Evolutionary conservation across 2,329 filamentous ascomycete species (phyloP).

Genomic region (Xylaria sp.): DNA sequence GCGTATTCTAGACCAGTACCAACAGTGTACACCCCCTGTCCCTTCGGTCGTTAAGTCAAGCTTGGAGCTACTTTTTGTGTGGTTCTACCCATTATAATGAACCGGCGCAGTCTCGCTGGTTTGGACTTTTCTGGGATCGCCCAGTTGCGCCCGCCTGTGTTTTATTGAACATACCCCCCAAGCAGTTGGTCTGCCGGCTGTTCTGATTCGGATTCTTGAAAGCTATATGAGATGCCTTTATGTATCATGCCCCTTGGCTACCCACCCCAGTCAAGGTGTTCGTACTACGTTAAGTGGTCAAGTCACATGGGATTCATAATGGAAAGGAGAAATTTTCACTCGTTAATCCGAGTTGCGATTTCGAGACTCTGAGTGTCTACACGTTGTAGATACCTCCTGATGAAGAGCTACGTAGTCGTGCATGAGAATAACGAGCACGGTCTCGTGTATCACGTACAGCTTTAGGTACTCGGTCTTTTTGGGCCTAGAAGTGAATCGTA

Average conservation of each 20-base stretch:
- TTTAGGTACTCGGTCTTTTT: background rate
- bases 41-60: slow-evolving; percentile 8
- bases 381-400: background rate
- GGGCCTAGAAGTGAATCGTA: background rate
- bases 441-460: background rate
- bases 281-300: slow-evolving; percentile 11
- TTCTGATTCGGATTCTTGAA: slow-evolving; percentile 20
- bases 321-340: slow-evolving; percentile 25
- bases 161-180: slow-evolving; percentile 31
- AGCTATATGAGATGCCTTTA: slow-evolving; percentile 23
- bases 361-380: background rate
- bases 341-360: slow-evolving; percentile 14
- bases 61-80: slow-evolving; percentile 2
- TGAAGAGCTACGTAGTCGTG: background rate
- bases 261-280: slow-evolving; percentile 3
- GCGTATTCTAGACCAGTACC: slow-evolving; percentile 45
- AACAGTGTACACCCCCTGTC: background rate
- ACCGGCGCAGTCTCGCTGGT: slow-evolving; percentile 5
- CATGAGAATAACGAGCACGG: background rate
- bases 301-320: slow-evolving; percentile 22
- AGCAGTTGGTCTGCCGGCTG: slow-evolving; percentile 14
- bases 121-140: slow-evolving; percentile 16
- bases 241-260: slow-evolving; percentile 23
- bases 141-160: slow-evolving; percentile 22
- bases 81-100: slow-evolving; percentile 2